Percentiles rank a stretch among this genome's conserved stretches.
phyloP scores from a whole-genome alignment of 768 basidiomycete species.

The Panaeolus papilionaceus region DNA sequence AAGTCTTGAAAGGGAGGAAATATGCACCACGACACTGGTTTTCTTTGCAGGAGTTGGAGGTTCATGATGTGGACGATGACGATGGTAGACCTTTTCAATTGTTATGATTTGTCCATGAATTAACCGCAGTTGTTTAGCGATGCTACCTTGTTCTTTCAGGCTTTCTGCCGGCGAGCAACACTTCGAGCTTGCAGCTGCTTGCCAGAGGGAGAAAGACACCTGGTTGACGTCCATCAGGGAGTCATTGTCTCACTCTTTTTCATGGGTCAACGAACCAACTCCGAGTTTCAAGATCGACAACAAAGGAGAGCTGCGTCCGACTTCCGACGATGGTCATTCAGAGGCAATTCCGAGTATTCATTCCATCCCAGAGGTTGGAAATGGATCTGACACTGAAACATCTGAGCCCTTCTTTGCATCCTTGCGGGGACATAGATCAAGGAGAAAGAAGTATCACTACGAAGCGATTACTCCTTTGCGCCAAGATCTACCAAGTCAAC shows the following conservation, averaged over 20 bases:
- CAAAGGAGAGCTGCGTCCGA: slow-evolving; percentile 43
- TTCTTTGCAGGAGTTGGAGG: slow-evolving; percentile 71
- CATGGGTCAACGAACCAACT: slow-evolving; percentile 66
- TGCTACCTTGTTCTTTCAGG: slow-evolving; percentile 84
- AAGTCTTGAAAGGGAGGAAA: slow-evolving; percentile 77
- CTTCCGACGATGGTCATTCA: slow-evolving; percentile 46
- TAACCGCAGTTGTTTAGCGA: slow-evolving; percentile 49
- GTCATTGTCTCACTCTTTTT: slow-evolving; percentile 48
- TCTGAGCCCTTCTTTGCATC: slow-evolving; percentile 44
- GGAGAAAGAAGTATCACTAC: slow-evolving; percentile 26
- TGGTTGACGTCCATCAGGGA: slow-evolving; percentile 79
- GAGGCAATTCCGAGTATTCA: slow-evolving; percentile 60
- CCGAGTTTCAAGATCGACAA: slow-evolving; percentile 63
- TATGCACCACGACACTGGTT: slow-evolving; percentile 95
- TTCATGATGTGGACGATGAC: slow-evolving; percentile 70
- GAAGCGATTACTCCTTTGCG: slow-evolving; percentile 26
- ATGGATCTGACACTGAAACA: slow-evolving; percentile 37
- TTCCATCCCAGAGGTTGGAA: slow-evolving; percentile 57
- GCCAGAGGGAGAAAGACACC: slow-evolving; percentile 82
- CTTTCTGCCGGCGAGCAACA: slow-evolving; percentile 71
- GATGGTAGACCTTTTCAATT: slow-evolving; percentile 63
- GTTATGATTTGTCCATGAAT: background rate
- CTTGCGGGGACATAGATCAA: slow-evolving; percentile 31
- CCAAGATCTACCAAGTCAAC: slow-evolving; percentile 47
- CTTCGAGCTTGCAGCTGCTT: slow-evolving; percentile 88